These are phyloP conservation scores for Venturia effusa DNA, from an alignment of 2,329 filamentous ascomycete species.

Conservation along the genomic window DNA sequence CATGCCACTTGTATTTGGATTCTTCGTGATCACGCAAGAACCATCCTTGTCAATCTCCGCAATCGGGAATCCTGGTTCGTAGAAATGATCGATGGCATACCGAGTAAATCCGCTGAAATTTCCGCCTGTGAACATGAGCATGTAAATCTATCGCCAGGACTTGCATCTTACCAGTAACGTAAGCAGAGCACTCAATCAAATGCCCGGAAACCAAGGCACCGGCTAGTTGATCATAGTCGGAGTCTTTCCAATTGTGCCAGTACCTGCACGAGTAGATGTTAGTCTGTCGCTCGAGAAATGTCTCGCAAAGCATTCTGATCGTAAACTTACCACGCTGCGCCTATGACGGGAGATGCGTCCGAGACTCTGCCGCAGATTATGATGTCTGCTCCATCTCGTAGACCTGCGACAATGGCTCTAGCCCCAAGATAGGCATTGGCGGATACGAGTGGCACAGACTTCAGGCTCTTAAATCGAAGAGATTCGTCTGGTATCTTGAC, in stretches of 20 bases:
- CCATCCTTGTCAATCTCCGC: conserved; percentile 23
- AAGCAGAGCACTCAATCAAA: conserved; percentile 33
- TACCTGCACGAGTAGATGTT: conserved; percentile 22
- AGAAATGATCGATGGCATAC: conserved; percentile 21
- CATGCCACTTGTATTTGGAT: conserved; percentile 19
- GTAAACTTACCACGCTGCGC: conserved; percentile 27
- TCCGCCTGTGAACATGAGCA: conserved; percentile 28
- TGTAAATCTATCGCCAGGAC: conserved; percentile 22
- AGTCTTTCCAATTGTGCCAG: conserved; percentile 33
- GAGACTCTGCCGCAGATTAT: conserved; percentile 34
- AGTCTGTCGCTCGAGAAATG: not conserved
- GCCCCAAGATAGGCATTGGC: conserved; percentile 33
- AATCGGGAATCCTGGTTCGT: conserved; percentile 25
- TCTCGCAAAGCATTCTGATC: not conserved
- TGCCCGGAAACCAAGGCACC: conserved; percentile 34
- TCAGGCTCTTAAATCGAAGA: conserved; percentile 27
- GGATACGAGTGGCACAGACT: conserved; percentile 24
- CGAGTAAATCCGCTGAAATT: conserved; percentile 35
- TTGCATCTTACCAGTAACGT: conserved; percentile 37
- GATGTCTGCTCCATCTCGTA: conserved; percentile 31
- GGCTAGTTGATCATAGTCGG: conserved; percentile 29
- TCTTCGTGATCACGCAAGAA: conserved; percentile 24
- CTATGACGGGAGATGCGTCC: conserved; percentile 33
- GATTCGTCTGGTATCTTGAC: conserved; percentile 26
- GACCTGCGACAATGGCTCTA: conserved; percentile 30